phyloP scores from a whole-genome alignment of 352 stramenopile species.

The Phytophthora quininea region DNA sequence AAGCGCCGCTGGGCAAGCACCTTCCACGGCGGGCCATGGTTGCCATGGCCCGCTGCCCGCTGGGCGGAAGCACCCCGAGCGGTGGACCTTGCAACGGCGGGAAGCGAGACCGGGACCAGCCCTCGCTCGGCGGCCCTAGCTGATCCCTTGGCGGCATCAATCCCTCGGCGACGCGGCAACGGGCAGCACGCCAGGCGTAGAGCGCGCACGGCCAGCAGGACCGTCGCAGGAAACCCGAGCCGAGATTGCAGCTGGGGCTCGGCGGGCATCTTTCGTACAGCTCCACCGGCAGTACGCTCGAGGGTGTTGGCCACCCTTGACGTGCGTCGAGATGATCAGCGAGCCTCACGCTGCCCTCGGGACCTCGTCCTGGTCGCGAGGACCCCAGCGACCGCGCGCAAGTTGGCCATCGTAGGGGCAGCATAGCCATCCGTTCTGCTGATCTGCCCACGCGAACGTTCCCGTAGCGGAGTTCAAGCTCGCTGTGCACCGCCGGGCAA shows the following conservation, averaged over 20 bases:
- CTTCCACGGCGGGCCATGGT: no score
- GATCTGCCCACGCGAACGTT: background rate
- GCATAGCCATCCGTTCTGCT: background rate
- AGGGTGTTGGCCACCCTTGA: no score
- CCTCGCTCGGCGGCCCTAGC: background rate
- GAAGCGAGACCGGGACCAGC: constrained; percentile 6
- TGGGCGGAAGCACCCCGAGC: no score
- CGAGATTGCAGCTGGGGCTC: no score
- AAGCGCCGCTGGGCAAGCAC: background rate
- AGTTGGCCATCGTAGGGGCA: no score
- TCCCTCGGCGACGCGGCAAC: constrained; percentile 31
- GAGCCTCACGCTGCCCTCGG: background rate
- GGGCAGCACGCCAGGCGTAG: constrained; percentile 17
- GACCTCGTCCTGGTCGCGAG: background rate
- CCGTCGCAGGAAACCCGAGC: constrained; percentile 7
- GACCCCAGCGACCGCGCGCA: background rate
- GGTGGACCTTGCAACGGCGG: constrained; percentile 33
- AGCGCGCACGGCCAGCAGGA: constrained; percentile 4
- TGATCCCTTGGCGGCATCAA: constrained; percentile 13
- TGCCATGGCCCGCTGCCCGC: no score
- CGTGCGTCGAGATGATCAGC: background rate
- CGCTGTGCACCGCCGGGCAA: background rate
- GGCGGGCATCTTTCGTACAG: no score
- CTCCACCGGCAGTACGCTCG: no score
- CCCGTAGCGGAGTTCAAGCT: background rate